A percentile compares a stretch with the other conserved stretches of the same genome.
These are phyloP conservation scores for Haematococcus lacustris DNA, from an alignment of 139 green algal species.

Conservation along the genomic window DNA sequence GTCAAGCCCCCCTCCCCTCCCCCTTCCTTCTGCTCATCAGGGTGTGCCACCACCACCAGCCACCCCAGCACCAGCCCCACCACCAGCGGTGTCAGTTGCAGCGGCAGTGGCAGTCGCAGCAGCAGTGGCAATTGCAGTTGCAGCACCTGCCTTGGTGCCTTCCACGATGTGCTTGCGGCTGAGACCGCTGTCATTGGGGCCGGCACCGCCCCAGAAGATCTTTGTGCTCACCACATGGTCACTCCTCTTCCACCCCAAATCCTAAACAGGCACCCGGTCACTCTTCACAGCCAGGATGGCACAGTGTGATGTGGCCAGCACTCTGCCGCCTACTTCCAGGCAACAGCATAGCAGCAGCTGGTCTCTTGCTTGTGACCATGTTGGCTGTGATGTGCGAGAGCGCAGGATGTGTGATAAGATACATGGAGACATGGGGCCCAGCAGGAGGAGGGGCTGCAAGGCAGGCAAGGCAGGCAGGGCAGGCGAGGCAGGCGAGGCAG, in stretches of 20 bases:
- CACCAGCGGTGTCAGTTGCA: no score
- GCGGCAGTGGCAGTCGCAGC: background rate
- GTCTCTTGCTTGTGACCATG: no score
- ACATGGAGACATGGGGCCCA: background rate
- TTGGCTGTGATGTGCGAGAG: no score
- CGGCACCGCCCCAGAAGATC: constrained; percentile 67
- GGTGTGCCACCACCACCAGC: no score
- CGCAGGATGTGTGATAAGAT: background rate
- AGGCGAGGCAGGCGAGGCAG: no score
- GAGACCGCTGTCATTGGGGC: constrained; percentile 63
- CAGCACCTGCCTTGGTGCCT: constrained; percentile 45
- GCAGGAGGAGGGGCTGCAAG: background rate
- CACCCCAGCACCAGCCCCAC: no score
- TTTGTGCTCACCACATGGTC: constrained; percentile 78
- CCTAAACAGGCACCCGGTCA: constrained; percentile 9
- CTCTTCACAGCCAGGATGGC: no score
- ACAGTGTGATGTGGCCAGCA: background rate
- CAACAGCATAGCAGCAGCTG: background rate
- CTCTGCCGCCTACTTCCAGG: background rate
- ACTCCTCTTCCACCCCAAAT: constrained; percentile 55
- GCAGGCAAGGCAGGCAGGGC: no score
- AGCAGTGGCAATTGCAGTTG: background rate
- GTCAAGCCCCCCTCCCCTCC: no score
- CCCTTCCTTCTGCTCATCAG: no score
- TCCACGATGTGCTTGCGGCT: constrained; percentile 85